phyloP scores from a whole-genome alignment of 1,139 yeast genomes.

The Chernovozyma aurita region DNA sequence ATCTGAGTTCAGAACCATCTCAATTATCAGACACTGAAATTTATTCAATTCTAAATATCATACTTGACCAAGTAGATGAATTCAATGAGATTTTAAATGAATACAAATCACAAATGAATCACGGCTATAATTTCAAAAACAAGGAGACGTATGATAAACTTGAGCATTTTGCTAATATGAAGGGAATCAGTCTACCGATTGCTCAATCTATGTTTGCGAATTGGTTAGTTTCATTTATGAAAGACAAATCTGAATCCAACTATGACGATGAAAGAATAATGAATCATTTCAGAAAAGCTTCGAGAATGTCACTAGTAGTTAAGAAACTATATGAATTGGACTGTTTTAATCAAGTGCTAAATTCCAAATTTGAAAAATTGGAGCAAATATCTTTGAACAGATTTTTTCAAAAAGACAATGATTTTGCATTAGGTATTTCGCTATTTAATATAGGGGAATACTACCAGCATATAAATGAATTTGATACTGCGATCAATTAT shows the following conservation, averaged over 20 bases:
- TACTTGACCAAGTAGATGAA: conserved; percentile 5
- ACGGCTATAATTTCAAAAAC: conserved; percentile 5
- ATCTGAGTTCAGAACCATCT: neutral
- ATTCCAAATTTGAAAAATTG: conserved; percentile 5
- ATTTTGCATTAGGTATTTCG: conserved; percentile 15
- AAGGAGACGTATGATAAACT: conserved; percentile 14
- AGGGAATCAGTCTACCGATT: conserved; percentile 18
- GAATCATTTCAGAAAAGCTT: conserved; percentile 16
- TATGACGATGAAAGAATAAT: conserved; percentile 16
- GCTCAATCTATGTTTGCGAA: conserved; percentile 22
- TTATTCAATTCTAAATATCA: neutral
- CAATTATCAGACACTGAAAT: neutral
- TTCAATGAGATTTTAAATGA: conserved; percentile 4
- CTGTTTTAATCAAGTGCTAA: conserved; percentile 7
- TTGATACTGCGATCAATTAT: conserved; percentile 17
- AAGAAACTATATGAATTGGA: conserved; percentile 10
- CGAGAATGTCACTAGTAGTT: conserved; percentile 15
- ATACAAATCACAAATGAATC: conserved; percentile 2
- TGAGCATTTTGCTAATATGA: conserved; percentile 13
- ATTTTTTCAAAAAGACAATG: conserved; percentile 17
- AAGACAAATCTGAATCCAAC: conserved; percentile 9
- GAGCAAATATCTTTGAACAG: conserved; percentile 9
- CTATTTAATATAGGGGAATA: conserved; percentile 18
- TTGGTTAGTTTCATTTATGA: conserved; percentile 17
- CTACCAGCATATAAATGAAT: conserved; percentile 14